Evolutionary conservation across 805 yeast species (phyloP).

Genomic region (Suhomyces sp.): DNA sequence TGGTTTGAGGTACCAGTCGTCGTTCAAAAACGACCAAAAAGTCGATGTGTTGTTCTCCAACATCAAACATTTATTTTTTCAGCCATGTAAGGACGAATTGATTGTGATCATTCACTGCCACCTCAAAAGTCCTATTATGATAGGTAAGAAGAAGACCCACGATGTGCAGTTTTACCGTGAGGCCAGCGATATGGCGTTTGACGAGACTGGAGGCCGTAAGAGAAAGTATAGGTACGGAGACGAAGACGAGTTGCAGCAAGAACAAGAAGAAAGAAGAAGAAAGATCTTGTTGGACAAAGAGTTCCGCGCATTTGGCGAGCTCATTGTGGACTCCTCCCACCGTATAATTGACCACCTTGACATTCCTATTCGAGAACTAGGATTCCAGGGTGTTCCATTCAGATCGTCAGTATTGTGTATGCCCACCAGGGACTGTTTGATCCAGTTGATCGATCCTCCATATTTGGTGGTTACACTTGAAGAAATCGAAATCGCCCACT

Average conservation of each 20-base stretch:
- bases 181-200: conserved; percentile 93
- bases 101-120: conserved; percentile 91
- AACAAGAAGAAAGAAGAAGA: conserved; percentile 95
- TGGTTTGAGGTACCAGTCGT: conserved; percentile 91
- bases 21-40: conserved; percentile 77
- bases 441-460: conserved; percentile 93
- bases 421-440: conserved; percentile 96
- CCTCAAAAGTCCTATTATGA: conserved; percentile 86
- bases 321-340: conserved; percentile 82
- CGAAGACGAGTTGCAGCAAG: conserved; percentile 97
- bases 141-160: conserved; percentile 92
- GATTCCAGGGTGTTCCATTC: conserved; percentile 96
- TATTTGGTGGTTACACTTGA: conserved; percentile 86
- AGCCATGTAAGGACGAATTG: conserved; percentile 92
- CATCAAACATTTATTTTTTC: conserved; percentile 91
- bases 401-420: conserved; percentile 91
- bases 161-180: conserved; percentile 96
- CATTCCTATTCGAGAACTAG: conserved; percentile 91
- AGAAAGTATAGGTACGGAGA: conserved; percentile 90
- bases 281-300: conserved; percentile 89
- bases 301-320: conserved; percentile 83
- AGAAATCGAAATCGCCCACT: conserved; percentile 90
- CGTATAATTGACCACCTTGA: conserved; percentile 79
- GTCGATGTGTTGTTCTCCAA: conserved; percentile 87
- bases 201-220: conserved; percentile 93